Conservation (phyloP, 1,284 basidiomycete genomes). For the Heliocybe sulcata region DNA sequence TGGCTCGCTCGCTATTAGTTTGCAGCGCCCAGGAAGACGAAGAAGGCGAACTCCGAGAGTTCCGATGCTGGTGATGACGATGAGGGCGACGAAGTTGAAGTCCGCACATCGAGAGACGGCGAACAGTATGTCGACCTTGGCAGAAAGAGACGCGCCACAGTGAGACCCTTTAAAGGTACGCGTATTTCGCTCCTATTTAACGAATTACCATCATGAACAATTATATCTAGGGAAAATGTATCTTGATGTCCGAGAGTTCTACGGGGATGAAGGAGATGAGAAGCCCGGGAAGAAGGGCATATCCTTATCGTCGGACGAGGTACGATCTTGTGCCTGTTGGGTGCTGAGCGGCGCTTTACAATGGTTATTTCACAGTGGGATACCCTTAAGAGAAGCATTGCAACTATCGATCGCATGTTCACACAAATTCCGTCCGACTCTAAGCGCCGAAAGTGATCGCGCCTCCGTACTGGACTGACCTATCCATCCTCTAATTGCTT, state of each 20-base stretch:
- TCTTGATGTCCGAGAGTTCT: slow-evolving; percentile 79
- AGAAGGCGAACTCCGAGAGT: neutral
- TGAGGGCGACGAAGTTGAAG: slow-evolving; percentile 3
- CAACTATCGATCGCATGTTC: slow-evolving; percentile 47
- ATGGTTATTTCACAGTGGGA: slow-evolving; percentile 46
- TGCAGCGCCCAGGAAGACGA: neutral
- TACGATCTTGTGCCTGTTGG: slow-evolving; percentile 21
- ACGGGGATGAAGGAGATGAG: slow-evolving; percentile 51
- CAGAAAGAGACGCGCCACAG: slow-evolving; percentile 64
- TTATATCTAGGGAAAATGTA: slow-evolving; percentile 33
- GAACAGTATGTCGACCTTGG: slow-evolving; percentile 63
- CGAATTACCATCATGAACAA: neutral
- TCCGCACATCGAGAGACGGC: slow-evolving; percentile 23
- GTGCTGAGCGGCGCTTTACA: neutral
- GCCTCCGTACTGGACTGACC: no score
- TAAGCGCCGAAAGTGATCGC: slow-evolving; percentile 14
- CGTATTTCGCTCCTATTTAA: neutral
- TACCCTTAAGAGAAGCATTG: slow-evolving; percentile 34
- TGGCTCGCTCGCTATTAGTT: neutral
- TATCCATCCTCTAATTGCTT: slow-evolving; percentile 3
- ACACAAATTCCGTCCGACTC: slow-evolving; percentile 22
- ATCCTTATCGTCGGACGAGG: slow-evolving; percentile 64
- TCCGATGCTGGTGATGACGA: slow-evolving; percentile 4
- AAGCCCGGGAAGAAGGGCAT: slow-evolving; percentile 85
- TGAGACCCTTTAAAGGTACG: slow-evolving; percentile 64